These are phyloP conservation scores for Solanum corneliomulleri DNA, from an alignment of 257 asterid genomes.

Conservation along the genomic window DNA sequence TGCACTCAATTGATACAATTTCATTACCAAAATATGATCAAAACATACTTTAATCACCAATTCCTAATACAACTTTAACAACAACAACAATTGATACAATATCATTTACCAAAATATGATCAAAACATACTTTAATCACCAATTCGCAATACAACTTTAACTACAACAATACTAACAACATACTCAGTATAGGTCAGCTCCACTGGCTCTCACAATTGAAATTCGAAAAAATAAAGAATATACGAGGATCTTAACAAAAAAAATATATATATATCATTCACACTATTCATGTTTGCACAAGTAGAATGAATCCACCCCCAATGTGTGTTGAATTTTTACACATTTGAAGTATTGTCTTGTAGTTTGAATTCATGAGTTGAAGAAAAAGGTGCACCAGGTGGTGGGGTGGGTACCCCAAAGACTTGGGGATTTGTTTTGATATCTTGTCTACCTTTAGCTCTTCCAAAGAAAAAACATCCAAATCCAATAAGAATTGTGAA, in stretches of 20 bases:
- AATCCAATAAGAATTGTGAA: slow-evolving; percentile 63
- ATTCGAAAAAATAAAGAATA: background rate
- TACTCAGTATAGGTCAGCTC: background rate
- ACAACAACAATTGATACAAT: background rate
- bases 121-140: background rate
- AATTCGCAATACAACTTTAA: background rate
- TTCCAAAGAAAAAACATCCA: slow-evolving; percentile 74
- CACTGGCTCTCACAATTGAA: background rate
- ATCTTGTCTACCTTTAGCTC: slow-evolving; percentile 74
- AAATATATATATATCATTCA: background rate
- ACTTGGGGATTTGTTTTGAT: slow-evolving; percentile 57
- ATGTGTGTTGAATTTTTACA: background rate
- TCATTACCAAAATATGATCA: background rate
- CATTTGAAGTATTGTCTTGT: slow-evolving; percentile 26
- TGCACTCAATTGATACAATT: background rate
- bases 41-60: background rate
- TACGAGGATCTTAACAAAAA: rapidly evolving
- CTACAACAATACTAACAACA: background rate
- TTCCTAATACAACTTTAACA: background rate
- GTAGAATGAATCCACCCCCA: background rate
- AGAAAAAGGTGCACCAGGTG: slow-evolving; percentile 33
- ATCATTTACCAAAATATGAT: background rate
- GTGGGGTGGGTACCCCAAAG: slow-evolving; percentile 64
- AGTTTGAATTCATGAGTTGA: slow-evolving; percentile 14
- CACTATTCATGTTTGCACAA: background rate